Base-by-base conservation (phyloP, 2,329 filamentous ascomycete species). In the Alternaria ventricosa region DNA sequence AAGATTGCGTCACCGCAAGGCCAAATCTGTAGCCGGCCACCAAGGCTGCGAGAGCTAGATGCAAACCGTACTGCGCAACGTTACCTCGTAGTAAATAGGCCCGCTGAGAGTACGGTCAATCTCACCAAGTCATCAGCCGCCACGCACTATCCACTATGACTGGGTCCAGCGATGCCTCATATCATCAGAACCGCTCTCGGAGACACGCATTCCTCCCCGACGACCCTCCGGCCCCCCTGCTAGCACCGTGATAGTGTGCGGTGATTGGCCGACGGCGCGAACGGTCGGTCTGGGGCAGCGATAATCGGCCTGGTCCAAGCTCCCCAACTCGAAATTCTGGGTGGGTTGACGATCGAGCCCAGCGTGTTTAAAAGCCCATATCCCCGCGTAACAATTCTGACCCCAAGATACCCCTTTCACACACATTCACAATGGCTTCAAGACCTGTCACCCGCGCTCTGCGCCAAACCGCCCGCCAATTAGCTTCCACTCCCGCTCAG, bases 371-470 rank as follows among this genome's bases (percentile, higher is more conserved):
- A 77, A 77, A 73, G 65, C 67, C 57, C 33, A 54, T 61, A 67
- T 67, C 65, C 70, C 70, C 70, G 70, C 67, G 62, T 54, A 62
- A 60, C 63, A 61, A 46, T 59, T 69, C 58, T 61, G 60, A 65
- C 55, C 61, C 59, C 71, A 76, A 76, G 71, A 76, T 74, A 75
- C 72, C 74, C 72, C 71, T 82, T 67, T 51, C 46, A 65, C 71
- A 75, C 71, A 75, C 70, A 71, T 71, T 82, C 83, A 88, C 82
- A 85, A 94, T 95, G 92, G 91, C 92, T 81, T 92, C 92, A 78
- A 87, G 91, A 84, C 89, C 84, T 86, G 93, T 85, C 87, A 83
- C 83, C 80, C 84, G 86, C 81, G 87, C 87, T 79, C 83, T 89
- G 76, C 86, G 87, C 78, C 80, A 82, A 73, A 83, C 85, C 78